Evolutionary conservation across 164 flowering plant species (phyloP), one percentile per base, ranked within the genome.

Genomic region (Piper betle): DNA sequence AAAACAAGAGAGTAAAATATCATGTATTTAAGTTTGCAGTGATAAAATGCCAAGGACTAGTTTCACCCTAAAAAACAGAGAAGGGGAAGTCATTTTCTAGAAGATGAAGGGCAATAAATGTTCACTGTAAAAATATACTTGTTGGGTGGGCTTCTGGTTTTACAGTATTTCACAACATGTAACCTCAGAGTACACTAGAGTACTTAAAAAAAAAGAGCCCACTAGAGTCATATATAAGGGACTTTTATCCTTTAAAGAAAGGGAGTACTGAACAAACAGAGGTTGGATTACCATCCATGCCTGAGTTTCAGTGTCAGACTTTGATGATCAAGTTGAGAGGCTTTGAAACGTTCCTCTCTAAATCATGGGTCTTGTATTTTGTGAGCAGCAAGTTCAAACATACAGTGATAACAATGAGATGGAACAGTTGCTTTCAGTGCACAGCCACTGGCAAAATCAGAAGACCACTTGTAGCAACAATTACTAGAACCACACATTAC

Each of bases 281-380:
- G 62, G 70, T 20, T 50, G 62, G 63, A 57, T 60, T 52, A 57
- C 68, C 57, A 60, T 70, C 73, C 68, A 70, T 65, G 66, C 73
- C 77, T 80, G 66, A 78, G 73, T 79, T 85, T 83, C 85, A 77
- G 88, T 78, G 86, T 64, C 72, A 74, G 85, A 82, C 75, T 76
- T 76, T 76, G 86, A 80, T 66, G 69, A 80, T 77, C 81, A 76
- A 69, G 59, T 71, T 65, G 55, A 52, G 50, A 70, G 69, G 72
- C 50, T 63, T 64, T 61, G 67, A 65, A 68, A 48, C 63, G 76
- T 77, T 79, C 72, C 70, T 64, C 71, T 68, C 68, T 70, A 38
- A 69, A 78, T 81, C 75, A 78, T 81, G 77, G 67, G 43, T 58
- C 71, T 75, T 68, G 75, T 77, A 79, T 55, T 43, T 43, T 62